Percentiles rank a stretch among this genome's conserved stretches.
Evolutionary conservation across 176 grass and related monocot species (phyloP).

Genomic region (Oryza punctata): DNA sequence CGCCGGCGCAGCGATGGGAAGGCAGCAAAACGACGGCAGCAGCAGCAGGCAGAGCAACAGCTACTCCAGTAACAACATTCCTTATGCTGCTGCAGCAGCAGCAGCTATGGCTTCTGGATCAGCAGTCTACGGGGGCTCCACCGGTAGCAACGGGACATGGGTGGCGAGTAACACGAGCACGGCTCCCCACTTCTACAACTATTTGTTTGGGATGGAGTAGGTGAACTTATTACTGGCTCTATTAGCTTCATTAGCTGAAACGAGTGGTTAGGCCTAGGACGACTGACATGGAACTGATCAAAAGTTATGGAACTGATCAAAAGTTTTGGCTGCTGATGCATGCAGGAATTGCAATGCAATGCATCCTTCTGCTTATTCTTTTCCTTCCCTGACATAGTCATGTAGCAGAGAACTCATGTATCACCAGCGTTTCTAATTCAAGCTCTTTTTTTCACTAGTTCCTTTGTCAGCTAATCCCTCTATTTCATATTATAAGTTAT

Average conservation of each 20-base stretch:
- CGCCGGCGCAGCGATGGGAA: conserved; percentile 34
- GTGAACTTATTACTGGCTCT: conserved; percentile 25
- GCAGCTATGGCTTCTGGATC: conserved; percentile 47
- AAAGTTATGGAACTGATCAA: conserved; percentile 79
- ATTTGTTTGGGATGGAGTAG: conserved; percentile 85
- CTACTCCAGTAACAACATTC: conserved; percentile 51
- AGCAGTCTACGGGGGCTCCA: conserved; percentile 58
- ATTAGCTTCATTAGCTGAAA: conserved; percentile 33
- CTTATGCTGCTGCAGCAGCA: conserved; percentile 50
- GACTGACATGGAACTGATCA: conserved; percentile 79
- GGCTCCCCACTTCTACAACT: conserved; percentile 69
- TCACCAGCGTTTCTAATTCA: conserved; percentile 44
- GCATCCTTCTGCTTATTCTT: conserved; percentile 43
- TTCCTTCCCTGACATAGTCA: conserved; percentile 41
- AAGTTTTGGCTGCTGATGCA: conserved; percentile 62
- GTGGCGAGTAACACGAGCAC: conserved; percentile 49
- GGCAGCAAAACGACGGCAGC: conserved; percentile 33
- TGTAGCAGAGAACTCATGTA: conserved; percentile 49
- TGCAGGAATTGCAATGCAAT: conserved; percentile 14
- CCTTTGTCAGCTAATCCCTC: background rate
- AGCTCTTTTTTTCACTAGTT: conserved; percentile 41
- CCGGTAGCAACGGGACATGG: conserved; percentile 56
- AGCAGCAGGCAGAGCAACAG: conserved; percentile 44
- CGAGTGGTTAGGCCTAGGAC: conserved; percentile 75
- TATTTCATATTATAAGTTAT: too few relatives aligned